Percentiles rank a stretch among this genome's conserved stretches.
Conservation (phyloP, 768 basidiomycete species). For the Kwoniella europaea region DNA sequence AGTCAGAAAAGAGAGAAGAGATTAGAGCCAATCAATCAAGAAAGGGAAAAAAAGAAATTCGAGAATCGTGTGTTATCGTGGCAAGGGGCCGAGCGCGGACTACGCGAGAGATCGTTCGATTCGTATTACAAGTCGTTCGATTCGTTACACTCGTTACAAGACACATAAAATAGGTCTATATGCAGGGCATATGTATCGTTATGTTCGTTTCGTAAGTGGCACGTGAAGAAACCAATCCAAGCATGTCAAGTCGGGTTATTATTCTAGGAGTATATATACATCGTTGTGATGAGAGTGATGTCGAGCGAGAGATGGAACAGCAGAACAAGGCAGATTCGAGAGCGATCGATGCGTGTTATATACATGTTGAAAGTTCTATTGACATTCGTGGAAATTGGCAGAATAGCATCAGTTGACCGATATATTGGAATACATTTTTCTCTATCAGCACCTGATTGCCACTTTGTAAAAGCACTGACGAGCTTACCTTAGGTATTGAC, state of each 20-base stretch:
- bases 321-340: not conserved
- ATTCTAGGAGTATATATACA: not conserved
- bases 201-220: not conserved
- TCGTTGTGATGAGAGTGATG: not conserved
- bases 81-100: not conserved
- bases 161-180: not conserved
- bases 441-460: not conserved
- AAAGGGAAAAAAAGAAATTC: not conserved
- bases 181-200: constrained; percentile 8
- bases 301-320: not conserved
- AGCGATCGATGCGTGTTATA: not conserved
- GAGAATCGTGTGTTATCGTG: not conserved
- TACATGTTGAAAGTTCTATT: not conserved
- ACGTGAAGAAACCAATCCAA: not conserved
- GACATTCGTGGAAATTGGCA: not conserved
- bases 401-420: not conserved
- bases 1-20: not conserved
- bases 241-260: not conserved
- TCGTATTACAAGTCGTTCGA: constrained; percentile 1
- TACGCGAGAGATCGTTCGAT: not conserved
- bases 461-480: not conserved
- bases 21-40: not conserved
- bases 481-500: not conserved
- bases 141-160: constrained; percentile 5
- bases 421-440: not conserved